Evolutionary conservation across 495 filamentous ascomycete genomes (phyloP), one percentile per base, ranked within the genome.

Genomic region (Podospora comata): DNA sequence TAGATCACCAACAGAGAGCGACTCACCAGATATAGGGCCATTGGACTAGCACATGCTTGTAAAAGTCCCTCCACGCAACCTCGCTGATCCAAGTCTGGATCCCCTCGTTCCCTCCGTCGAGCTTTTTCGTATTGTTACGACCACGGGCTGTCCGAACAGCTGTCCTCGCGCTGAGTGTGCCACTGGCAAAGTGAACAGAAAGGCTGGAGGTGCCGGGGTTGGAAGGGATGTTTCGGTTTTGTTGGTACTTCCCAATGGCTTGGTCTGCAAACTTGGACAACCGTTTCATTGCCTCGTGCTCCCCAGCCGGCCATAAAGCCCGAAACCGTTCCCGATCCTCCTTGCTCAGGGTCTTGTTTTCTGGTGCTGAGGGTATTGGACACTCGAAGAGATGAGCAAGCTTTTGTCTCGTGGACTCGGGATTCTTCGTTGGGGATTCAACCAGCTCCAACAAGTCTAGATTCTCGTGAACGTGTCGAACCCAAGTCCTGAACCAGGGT

Each of bases 51-150:
- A 97, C 91, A 76, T 97, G 92, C 68, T 90, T 91, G 78, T 97
- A 97, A 74, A 97, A 97, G 72, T 97, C 93, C 9, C 93, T 83
- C 94, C 93, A 96, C 1, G 92, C 93, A 0, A 97, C 83, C 75
- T 97, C 93, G 64, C 88, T 89, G 68, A 96, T 94, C 93, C 92
- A 97, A 3, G 83, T 79, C 62, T 83, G 79, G 48, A 92, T 90
- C 0, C 92, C 92, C 19, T 82, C 71, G 39, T 87, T 82, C 0
- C 91, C 90, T 3, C 86, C 85, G 68, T 93, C 88, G 0, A 97
- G 82, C 20, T 84, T 88, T 65, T 88, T 87, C 7, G 85, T 88
- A 11, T 74, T 87, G 73, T 97, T 97, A 30, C 80, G 79, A 65
- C 87, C 84, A 62, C 87, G 83, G 2, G 94, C 92, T 27, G 79